These are phyloP conservation scores for Austroboletus festivus DNA, from an alignment of 768 basidiomycete genomes.

Conservation along the genomic window DNA sequence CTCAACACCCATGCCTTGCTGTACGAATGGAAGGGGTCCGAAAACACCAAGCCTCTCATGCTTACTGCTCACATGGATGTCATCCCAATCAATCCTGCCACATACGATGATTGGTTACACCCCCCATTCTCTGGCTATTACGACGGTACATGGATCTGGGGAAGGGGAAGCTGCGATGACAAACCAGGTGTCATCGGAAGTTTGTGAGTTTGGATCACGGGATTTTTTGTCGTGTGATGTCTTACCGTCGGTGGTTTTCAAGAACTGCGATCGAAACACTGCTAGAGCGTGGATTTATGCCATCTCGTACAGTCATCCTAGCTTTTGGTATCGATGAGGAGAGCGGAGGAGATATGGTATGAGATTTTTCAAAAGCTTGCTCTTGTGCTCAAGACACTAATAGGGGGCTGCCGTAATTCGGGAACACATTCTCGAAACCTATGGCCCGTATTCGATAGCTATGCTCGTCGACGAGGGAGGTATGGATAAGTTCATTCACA, in stretches of 20 bases:
- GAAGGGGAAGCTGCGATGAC: slow-evolving; percentile 45
- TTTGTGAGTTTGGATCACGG: slow-evolving; percentile 25
- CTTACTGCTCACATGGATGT: slow-evolving; percentile 50
- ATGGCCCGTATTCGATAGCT: slow-evolving; percentile 49
- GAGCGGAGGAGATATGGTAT: slow-evolving; percentile 38
- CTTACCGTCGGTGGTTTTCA: neutral
- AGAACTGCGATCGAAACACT: slow-evolving; percentile 30
- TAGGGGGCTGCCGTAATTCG: slow-evolving; percentile 45
- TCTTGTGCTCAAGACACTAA: neutral
- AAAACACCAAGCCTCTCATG: slow-evolving; percentile 53
- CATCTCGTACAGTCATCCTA: slow-evolving; percentile 31
- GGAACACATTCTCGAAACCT: slow-evolving; percentile 37
- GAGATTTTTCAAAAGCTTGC: neutral
- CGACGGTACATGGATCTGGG: slow-evolving; percentile 46
- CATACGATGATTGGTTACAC: slow-evolving; percentile 43
- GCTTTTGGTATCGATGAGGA: slow-evolving; percentile 48
- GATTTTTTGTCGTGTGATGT: neutral
- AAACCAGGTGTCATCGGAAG: slow-evolving; percentile 37
- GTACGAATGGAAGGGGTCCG: slow-evolving; percentile 56
- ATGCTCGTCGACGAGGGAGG: slow-evolving; percentile 63
- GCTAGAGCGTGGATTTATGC: slow-evolving; percentile 28
- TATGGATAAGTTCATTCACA: too few relatives aligned
- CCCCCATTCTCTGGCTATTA: slow-evolving; percentile 50
- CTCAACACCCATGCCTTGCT: slow-evolving; percentile 63
- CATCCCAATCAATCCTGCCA: slow-evolving; percentile 47